Evolutionary conservation across 495 filamentous ascomycete genomes (phyloP), one percentile per base, ranked within the genome.

Genomic region (Talaromyces stipitatus): DNA sequence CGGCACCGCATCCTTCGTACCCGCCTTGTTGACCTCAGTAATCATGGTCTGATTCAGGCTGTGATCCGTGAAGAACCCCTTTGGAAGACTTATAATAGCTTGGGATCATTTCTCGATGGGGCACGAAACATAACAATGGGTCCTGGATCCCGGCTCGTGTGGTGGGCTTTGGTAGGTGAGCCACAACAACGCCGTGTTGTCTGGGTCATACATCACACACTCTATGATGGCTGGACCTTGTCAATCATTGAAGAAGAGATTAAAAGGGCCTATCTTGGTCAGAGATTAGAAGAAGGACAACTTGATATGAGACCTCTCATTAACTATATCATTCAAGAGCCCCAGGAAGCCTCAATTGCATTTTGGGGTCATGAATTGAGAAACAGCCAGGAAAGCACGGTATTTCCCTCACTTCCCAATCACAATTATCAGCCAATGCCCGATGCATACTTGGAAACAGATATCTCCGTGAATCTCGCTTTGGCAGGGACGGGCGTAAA

Each of bases 401-500:
- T 77, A 23, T 83, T 82, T 60, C 82, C 82, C 1, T 36, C 66
- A 3, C 64, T 82, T 3, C 79, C 80, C 0, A 71, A 63, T 23
- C 58, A 63, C 2, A 69, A 68, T 0, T 78, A 82, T 58, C 69
- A 73, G 47, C 69, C 77, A 46, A 23, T 11, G 32, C 52, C 52
- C 12, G n/a, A 28, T 5, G 32, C 29, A 36, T 54, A 54, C 29
- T 23, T 43, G 11, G 30, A 38, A 11, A 54, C 22, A 38, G 28
- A 12, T 56, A 1, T 58, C n/a, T n/a, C n/a, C n/a, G n/a, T n/a
- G n/a, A n/a, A n/a, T n/a, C n/a, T n/a, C n/a, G n/a, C n/a, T n/a
- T n/a, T n/a, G n/a, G n/a, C n/a, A n/a, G n/a, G n/a, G n/a, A n/a
- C n/a, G n/a, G n/a, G n/a, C n/a, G n/a, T n/a, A n/a, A n/a, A n/a